Conservation (phyloP, 2,329 filamentous ascomycete species). For the Fulvia fulva region DNA sequence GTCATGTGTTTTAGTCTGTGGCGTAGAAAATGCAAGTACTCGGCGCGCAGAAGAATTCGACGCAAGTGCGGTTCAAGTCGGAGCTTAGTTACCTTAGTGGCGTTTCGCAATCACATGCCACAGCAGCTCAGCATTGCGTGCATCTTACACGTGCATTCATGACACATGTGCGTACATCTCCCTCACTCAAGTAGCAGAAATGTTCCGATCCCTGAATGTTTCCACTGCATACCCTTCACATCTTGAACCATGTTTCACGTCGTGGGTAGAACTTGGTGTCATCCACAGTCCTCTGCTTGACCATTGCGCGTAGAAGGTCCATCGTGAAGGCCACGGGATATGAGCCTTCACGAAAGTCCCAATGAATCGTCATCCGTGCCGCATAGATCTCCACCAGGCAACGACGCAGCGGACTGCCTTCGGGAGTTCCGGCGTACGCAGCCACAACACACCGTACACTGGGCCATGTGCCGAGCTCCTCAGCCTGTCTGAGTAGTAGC, state of each 20-base stretch:
- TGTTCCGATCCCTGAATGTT: too few relatives aligned
- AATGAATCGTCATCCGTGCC: not conserved
- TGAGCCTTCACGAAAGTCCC: not conserved
- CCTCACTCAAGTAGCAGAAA: too few relatives aligned
- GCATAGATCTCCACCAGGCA: slow-evolving; percentile 7
- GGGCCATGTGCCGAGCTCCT: too few relatives aligned
- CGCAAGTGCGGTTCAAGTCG: too few relatives aligned
- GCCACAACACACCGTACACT: not conserved
- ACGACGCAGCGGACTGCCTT: not conserved
- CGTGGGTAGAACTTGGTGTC: not conserved
- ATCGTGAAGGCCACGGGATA: not conserved
- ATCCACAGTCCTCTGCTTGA: not conserved
- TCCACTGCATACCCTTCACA: not conserved
- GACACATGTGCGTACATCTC: too few relatives aligned
- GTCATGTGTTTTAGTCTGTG: too few relatives aligned
- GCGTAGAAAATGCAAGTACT: too few relatives aligned
- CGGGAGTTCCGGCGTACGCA: not conserved
- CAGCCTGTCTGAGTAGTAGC: not conserved
- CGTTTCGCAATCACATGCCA: too few relatives aligned
- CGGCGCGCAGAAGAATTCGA: too few relatives aligned
- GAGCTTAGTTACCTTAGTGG: too few relatives aligned
- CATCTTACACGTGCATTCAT: too few relatives aligned
- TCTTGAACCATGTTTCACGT: not conserved
- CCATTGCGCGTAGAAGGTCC: not conserved
- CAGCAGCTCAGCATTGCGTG: too few relatives aligned